Evolutionary conservation across 352 stramenopile species (phyloP), one percentile per base, ranked within the genome.

Genomic region (Globisporangium okanoganense): DNA sequence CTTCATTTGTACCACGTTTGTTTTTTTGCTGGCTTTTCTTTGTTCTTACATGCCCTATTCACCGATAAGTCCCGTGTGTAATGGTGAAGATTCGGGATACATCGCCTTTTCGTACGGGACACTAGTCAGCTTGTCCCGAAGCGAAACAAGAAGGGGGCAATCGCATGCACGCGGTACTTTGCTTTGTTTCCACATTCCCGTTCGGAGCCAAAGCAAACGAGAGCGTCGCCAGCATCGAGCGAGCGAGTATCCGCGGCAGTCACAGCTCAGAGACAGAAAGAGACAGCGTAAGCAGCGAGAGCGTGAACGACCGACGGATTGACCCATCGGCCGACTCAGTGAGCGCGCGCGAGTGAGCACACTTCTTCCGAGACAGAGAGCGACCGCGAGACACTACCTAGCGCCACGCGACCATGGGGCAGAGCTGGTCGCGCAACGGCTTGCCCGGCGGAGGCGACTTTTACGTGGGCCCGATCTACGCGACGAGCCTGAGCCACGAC

Each of bases 401-500:
- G 18, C 47, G 40, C 41, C 36, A 48, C 18, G 20, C 25, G 43
- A 53, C 22, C 35, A 92, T 92, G 82, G 82, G 82, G 14, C 82
- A 92, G 70, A 69, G 69, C 51, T 70, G 63, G 54, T 89, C 82
- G 31, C 75, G 72, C 47, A 90, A 76, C 51, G 75, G 78, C 44
- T 71, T 89, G 47, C 70, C 74, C 6, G 78, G 78, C 52, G 74
- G 80, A 52, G 83, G 78, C 14, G 84, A 93, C 64, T 95, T 91
- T 53, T 93, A 93, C 65, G 79, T 89, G 16, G 81, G 82, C 7
- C 85, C 82, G 9, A 88, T 90, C 61, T 92, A 93, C 81, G 85
- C 83, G 10, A 92, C 83, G 38, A 91, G 80, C 44, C 69, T 95
- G 45, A 95, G 85, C 57, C 82, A 95, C 65, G 85, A 95, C 64